phyloP scores from a whole-genome alignment of 2,329 filamentous ascomycete species.

The Ophiostoma ulmi region DNA sequence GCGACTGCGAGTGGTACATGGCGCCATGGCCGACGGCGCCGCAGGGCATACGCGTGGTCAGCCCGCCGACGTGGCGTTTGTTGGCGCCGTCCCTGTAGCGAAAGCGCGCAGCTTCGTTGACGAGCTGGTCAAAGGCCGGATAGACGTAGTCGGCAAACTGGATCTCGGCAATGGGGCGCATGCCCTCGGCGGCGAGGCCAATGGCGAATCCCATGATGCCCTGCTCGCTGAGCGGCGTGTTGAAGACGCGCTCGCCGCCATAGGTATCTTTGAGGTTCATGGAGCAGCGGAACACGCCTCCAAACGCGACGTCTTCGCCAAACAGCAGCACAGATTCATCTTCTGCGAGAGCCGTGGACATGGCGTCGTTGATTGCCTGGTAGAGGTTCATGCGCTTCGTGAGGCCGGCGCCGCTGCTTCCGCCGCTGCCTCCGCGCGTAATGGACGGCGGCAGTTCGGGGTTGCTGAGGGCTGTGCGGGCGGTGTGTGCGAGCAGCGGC shows the following conservation, averaged over 20 bases:
- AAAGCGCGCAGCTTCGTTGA: constrained; percentile 88
- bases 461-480: constrained; percentile 64
- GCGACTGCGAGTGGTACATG: constrained; percentile 83
- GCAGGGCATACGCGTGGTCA: constrained; percentile 86
- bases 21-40: constrained; percentile 86
- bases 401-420: constrained; percentile 53
- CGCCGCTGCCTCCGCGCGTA: constrained; percentile 33
- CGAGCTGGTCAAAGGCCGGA: constrained; percentile 87
- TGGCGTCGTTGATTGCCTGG: constrained; percentile 85
- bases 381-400: constrained; percentile 91
- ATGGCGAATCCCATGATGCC: constrained; percentile 93
- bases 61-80: constrained; percentile 61
- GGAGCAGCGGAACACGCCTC: constrained; percentile 90
- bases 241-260: constrained; percentile 86
- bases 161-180: constrained; percentile 89
- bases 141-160: constrained; percentile 95
- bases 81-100: constrained; percentile 65
- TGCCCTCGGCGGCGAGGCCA: constrained; percentile 81
- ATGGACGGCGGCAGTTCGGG: constrained; percentile 58
- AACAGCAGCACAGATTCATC: constrained; percentile 88
- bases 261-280: constrained; percentile 87
- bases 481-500: constrained; percentile 72
- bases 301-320: constrained; percentile 94
- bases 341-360: constrained; percentile 72
- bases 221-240: constrained; percentile 90